These are phyloP conservation scores for Dendrobium huoshanense DNA, from an alignment of 106 monocot genomes.

Conservation along the genomic window DNA sequence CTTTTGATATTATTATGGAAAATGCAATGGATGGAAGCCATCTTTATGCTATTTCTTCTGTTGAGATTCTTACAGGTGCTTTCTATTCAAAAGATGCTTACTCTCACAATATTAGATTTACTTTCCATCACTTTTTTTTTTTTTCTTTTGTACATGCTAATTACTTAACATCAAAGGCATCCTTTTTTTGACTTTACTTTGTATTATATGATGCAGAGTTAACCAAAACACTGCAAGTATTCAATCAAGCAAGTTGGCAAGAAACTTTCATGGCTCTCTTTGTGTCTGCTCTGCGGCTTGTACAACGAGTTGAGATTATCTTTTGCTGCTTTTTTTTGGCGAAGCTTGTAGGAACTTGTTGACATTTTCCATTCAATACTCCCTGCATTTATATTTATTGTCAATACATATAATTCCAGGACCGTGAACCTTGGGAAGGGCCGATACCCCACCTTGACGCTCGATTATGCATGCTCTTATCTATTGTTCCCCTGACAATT, in stretches of 20 bases:
- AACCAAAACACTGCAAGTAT: conserved; percentile 62
- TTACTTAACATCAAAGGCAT: not conserved
- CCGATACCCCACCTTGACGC: conserved; percentile 80
- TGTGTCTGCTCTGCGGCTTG: conserved; percentile 72
- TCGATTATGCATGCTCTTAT: conserved; percentile 70
- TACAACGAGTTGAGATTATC: conserved; percentile 69
- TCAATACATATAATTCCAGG: conserved; percentile 32
- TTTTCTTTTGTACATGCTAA: not conserved
- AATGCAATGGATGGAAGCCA: conserved; percentile 77
- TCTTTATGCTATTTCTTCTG: conserved; percentile 58
- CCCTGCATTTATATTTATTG: not conserved
- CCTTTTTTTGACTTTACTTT: not conserved
- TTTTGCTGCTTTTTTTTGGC: not conserved
- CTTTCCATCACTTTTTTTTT: not conserved
- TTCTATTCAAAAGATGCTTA: not conserved
- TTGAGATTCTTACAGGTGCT: conserved; percentile 70
- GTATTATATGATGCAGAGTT: conserved; percentile 33
- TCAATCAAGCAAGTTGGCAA: conserved; percentile 89
- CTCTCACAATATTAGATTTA: not conserved
- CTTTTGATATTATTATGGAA: conserved; percentile 86
- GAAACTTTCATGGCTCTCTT: conserved; percentile 90
- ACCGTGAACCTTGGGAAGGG: conserved; percentile 66
- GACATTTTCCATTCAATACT: not conserved
- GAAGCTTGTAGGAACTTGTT: not conserved
- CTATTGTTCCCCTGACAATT: conserved; percentile 73